These are phyloP conservation scores for Xerocomus brunneocitrinus DNA, from an alignment of 768 basidiomycete genomes.

Conservation along the genomic window DNA sequence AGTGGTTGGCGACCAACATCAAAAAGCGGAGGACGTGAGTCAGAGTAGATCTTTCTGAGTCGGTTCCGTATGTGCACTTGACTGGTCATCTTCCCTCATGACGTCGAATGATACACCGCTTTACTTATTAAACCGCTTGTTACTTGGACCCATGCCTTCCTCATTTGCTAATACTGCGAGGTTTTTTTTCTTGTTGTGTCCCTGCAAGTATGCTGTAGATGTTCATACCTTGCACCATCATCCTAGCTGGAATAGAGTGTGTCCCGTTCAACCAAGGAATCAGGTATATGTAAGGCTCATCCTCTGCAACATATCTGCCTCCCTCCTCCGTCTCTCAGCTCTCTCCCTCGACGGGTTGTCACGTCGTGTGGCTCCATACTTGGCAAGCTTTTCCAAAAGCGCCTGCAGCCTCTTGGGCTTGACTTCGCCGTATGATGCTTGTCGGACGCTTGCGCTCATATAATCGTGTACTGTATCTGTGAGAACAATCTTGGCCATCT, in stretches of 20 bases:
- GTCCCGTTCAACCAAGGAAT: conserved; percentile 1
- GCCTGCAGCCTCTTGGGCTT: conserved; percentile 69
- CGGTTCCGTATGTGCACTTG: conserved; percentile 44
- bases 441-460: conserved; percentile 65
- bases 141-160: conserved; percentile 20
- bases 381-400: conserved; percentile 75
- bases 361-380: conserved; percentile 58
- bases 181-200: conserved; percentile 1
- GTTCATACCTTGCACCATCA: conserved; percentile 7
- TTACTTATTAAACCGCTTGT: conserved; percentile 35
- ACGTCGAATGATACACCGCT: conserved; percentile 50
- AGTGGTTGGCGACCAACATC: conserved; percentile 93
- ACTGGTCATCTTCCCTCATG: conserved; percentile 57
- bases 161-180: conserved; percentile 6
- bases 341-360: conserved; percentile 56
- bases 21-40: conserved; percentile 68
- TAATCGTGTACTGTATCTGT: conserved; percentile 74
- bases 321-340: conserved; percentile 68
- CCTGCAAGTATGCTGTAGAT: conserved; percentile 20
- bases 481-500: conserved; percentile 73
- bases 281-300: conserved; percentile 31
- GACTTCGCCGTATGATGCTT: conserved; percentile 58
- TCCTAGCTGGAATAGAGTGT: conserved; percentile 7
- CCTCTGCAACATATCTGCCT: conserved; percentile 73
- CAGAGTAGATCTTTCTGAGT: conserved; percentile 28